Evolutionary conservation across 2,329 filamentous ascomycete species (phyloP).

Genomic region (Hirsutella thompsonii): DNA sequence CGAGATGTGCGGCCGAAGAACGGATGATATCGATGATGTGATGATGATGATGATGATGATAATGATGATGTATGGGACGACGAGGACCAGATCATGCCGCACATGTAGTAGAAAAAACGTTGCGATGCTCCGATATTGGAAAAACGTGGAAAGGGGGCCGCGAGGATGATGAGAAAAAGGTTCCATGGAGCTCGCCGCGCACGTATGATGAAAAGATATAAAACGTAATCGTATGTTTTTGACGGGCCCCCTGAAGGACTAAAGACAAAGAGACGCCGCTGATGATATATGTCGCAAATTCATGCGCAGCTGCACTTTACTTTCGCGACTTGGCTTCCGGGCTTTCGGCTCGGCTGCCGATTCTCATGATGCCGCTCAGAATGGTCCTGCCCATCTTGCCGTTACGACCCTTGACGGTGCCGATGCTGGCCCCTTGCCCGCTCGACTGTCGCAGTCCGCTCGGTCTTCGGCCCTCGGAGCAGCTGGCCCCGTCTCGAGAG

Average conservation of each 20-base stretch:
- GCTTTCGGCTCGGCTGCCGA: conserved; percentile 26
- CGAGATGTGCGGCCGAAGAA: conserved; percentile 2
- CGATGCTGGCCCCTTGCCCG: conserved; percentile 9
- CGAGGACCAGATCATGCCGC: too few relatives aligned
- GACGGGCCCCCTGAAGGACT: too few relatives aligned
- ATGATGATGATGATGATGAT: too few relatives aligned
- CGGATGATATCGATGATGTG: background rate
- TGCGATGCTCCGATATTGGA: too few relatives aligned
- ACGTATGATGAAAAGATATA: too few relatives aligned
- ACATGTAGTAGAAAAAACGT: too few relatives aligned
- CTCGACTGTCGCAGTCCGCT: conserved; percentile 11
- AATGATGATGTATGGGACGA: too few relatives aligned
- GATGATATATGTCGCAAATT: too few relatives aligned
- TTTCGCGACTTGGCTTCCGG: conserved; percentile 20
- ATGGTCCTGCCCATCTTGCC: conserved; percentile 28
- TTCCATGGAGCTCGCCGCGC: too few relatives aligned
- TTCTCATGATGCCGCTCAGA: conserved; percentile 30
- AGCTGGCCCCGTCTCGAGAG: conserved; percentile 4
- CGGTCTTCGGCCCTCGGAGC: conserved; percentile 6
- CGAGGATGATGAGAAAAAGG: too few relatives aligned
- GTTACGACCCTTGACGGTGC: conserved; percentile 21
- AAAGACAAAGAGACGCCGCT: background rate
- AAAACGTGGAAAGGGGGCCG: too few relatives aligned
- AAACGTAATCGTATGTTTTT: too few relatives aligned
- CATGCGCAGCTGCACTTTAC: background rate